Evolutionary conservation across 1,284 basidiomycete species (phyloP).

Genomic region (Athelia psychrophila): DNA sequence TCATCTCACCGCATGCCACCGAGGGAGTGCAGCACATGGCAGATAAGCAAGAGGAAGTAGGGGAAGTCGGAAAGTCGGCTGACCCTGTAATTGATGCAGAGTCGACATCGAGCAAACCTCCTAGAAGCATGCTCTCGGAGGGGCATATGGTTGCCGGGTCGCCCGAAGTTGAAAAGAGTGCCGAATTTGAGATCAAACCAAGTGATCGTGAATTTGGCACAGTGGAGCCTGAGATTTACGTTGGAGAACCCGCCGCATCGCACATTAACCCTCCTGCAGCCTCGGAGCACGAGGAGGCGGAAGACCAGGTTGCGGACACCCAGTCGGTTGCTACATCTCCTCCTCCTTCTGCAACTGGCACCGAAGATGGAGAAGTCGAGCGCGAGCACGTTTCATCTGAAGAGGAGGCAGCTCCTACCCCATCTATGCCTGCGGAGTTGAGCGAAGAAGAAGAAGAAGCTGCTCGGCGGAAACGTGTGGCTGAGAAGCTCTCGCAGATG

Average conservation of each 20-base stretch:
- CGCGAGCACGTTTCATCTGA: slow-evolving; percentile 10
- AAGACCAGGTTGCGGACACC: neutral
- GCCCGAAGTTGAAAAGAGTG: slow-evolving; percentile 6
- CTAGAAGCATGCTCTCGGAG: neutral
- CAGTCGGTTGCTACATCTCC: neutral
- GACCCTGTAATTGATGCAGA: slow-evolving; percentile 1
- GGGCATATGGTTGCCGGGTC: slow-evolving; percentile 2
- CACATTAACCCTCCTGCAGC: neutral
- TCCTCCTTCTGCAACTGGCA: neutral
- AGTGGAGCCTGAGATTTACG: slow-evolving; percentile 1
- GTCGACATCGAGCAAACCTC: neutral
- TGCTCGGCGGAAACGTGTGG: slow-evolving; percentile 51
- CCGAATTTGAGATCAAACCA: neutral
- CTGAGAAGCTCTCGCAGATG: slow-evolving; percentile 61
- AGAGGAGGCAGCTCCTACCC: slow-evolving; percentile 3
- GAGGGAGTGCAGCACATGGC: slow-evolving; percentile 4
- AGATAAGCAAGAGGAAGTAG: slow-evolving; percentile 13
- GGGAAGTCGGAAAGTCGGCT: slow-evolving; percentile 4
- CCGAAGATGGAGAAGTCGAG: slow-evolving; percentile 14
- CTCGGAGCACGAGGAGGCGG: neutral
- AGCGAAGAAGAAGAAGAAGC: slow-evolving; percentile 53
- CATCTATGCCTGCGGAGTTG: slow-evolving; percentile 14
- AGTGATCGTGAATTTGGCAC: neutral
- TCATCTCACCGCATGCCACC: neutral
- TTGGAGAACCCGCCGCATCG: neutral